Evolutionary conservation across 2,329 filamentous ascomycete genomes (phyloP), one percentile per base, ranked within the genome.

Genomic region (Fusarium sp.): DNA sequence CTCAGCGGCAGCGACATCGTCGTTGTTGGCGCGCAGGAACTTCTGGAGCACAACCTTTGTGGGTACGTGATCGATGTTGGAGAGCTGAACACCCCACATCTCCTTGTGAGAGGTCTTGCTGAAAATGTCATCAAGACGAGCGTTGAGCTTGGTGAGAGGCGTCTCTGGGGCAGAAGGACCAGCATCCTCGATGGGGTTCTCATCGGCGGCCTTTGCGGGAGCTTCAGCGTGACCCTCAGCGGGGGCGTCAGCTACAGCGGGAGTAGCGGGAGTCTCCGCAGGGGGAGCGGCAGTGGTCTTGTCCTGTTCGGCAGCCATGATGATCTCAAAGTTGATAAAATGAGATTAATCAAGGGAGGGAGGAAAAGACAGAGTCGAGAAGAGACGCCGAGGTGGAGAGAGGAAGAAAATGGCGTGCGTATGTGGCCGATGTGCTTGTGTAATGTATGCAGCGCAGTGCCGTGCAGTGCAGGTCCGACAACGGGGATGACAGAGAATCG

Each of bases 11-110:
- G 87, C 86, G 8, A 94, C 81, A 79, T 97, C 91, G 71, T 92
- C 92, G 71, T 92, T 91, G 82, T 98, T 98, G 81, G 95, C 96
- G 77, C 95, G 94, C 65, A 98, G 90, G 85, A 95, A 98, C 86
- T 98, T 98, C 81, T 97, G 95, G 58, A 98, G 87, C 61, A 98
- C 90, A 77, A 98, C 92, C 80, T 93, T 92, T 57, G 93, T 95
- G 64, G 94, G 94, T 62, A 95, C 88, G 78, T 95, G 88, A 45
- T 84, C 82, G 22, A 84, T 83, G 66, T 86, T 83, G 16, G 83
- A 83, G 52, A 98, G 90, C 35, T 89, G 86, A 63, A 98, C 91
- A 58, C 95, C 95, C 91, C 95, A 98, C 88, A 98, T 94, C 86
- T 98, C 95, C 61, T 85, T 85, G 83, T 97, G 88, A 18, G 84